These are phyloP conservation scores for Neoboletus subvelutipes DNA, from an alignment of 768 basidiomycete genomes.

Conservation along the genomic window DNA sequence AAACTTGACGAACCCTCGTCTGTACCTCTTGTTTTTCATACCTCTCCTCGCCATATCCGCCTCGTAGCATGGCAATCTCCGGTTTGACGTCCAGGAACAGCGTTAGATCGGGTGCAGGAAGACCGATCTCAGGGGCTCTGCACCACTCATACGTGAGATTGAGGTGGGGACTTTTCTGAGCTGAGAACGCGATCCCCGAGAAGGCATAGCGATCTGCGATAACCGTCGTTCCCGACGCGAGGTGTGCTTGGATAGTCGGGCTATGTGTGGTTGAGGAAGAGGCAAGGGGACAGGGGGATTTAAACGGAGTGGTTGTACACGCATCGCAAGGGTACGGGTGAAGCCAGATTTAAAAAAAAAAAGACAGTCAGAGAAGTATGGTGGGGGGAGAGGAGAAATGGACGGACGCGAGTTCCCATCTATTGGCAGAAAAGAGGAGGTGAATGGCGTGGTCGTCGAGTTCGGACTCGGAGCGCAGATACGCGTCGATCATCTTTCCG, in stretches of 20 bases:
- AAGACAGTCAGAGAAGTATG: neutral
- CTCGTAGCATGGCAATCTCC: slow-evolving; percentile 62
- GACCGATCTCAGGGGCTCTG: slow-evolving; percentile 76
- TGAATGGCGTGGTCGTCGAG: slow-evolving; percentile 92
- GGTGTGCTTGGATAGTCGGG: slow-evolving; percentile 55
- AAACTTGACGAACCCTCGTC: slow-evolving; percentile 56
- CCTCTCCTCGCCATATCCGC: slow-evolving; percentile 83
- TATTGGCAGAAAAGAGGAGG: slow-evolving; percentile 93
- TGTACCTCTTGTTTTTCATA: slow-evolving; percentile 86
- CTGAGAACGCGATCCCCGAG: slow-evolving; percentile 90
- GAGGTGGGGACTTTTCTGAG: slow-evolving; percentile 42
- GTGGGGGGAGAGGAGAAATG: too few species aligned
- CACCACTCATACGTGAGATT: slow-evolving; percentile 81
- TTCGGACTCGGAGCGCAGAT: slow-evolving; percentile 79
- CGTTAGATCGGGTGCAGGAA: slow-evolving; percentile 87
- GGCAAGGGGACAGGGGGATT: neutral
- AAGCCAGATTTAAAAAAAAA: too few species aligned
- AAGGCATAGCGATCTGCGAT: slow-evolving; percentile 95
- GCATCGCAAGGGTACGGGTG: neutral
- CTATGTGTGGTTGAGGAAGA: slow-evolving; percentile 34
- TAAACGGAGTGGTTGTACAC: neutral
- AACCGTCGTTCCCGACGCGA: slow-evolving; percentile 66
- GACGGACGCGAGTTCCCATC: slow-evolving; percentile 90
- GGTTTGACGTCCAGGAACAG: slow-evolving; percentile 85
- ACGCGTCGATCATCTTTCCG: slow-evolving; percentile 91